Percentiles rank a stretch among this genome's conserved stretches.
These are phyloP conservation scores for Cucumis cinereus DNA, from an alignment of 306 rosid genomes.

Conservation along the genomic window DNA sequence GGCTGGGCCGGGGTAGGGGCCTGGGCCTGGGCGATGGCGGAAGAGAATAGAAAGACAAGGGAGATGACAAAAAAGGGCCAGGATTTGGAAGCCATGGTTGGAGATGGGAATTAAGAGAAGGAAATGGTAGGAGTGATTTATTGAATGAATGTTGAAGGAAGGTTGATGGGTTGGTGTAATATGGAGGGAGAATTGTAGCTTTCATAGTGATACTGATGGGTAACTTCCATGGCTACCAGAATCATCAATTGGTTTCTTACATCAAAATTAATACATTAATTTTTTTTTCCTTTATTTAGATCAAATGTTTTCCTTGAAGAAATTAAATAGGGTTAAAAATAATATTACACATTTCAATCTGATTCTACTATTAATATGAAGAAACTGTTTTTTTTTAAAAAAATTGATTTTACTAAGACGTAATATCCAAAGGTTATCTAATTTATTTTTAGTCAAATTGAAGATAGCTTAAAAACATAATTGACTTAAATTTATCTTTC, in stretches of 20 bases:
- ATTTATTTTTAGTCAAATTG: background rate
- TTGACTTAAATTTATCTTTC: too few species aligned
- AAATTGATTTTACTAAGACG: background rate
- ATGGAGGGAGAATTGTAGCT: conserved; percentile 20
- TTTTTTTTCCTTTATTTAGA: background rate
- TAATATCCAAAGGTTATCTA: background rate
- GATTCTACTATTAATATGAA: background rate
- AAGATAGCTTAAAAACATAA: background rate
- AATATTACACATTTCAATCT: background rate
- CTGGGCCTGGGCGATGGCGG: conserved; percentile 25
- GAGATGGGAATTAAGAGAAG: conserved; percentile 4
- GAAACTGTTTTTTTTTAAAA: background rate
- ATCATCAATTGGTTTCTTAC: background rate
- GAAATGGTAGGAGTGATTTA: background rate
- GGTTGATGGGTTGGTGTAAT: conserved; percentile 17
- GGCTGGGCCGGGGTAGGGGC: conserved; percentile 25
- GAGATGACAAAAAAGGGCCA: conserved; percentile 11
- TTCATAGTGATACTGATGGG: conserved; percentile 27
- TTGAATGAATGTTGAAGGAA: background rate
- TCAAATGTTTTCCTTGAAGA: background rate
- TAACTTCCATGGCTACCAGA: conserved; percentile 15
- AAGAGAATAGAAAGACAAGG: conserved; percentile 15
- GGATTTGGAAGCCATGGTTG: conserved; percentile 19
- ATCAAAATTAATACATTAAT: background rate
- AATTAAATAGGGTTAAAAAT: background rate